Base-by-base conservation (phyloP, 1,139 yeast genomes). In the Pichia kudriavzevii region DNA sequence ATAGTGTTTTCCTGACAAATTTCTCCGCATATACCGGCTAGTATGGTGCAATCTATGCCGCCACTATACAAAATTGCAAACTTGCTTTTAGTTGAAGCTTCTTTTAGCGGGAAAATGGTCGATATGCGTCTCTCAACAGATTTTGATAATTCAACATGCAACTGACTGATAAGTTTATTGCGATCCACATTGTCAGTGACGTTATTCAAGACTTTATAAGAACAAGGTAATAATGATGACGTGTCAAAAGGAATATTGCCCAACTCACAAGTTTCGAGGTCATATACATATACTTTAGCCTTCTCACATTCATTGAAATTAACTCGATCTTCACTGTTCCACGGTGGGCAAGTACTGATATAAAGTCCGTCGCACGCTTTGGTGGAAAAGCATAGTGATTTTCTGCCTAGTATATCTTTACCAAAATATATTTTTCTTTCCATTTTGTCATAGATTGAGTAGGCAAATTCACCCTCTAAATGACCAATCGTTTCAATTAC, bases 11-110 rank as follows among this genome's bases (percentile, higher is more conserved):
- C 30, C 17, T 31, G 36, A 15, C 31, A 31, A 25, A 50, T 12
- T 32, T 42, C 31, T 39, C 69, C 58, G 48, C 61, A 39, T 33
- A 62, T 23, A 13, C 67, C 63, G 15, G 94, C 87, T 11, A 91
- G 50, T 1, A 91, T 60, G 0, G 96, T 80, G 54, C 98, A 91
- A 50, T 91, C 98, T 8, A 91, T 63, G 0, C 98, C 99, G 1
- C 99, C 98, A 27, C 96, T 85, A 53, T 85, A 91, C 23, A 91
- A 59, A 1, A 91, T 64, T 0, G 84, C 85, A 18, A 82, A 53
- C 7, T 55, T 49, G 3, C 71, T 56, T 10, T 31, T 30, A 1
- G 50, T 41, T 8, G 56, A 43, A 17, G 31, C 35, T 9, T 28
- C 13, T 41, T 64, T 67, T 5, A 72, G 39, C 1, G 91, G 88